Evolutionary conservation across 371 early-diverging fungal species (phyloP).

Genomic region (Saksenaea oblongispora): DNA sequence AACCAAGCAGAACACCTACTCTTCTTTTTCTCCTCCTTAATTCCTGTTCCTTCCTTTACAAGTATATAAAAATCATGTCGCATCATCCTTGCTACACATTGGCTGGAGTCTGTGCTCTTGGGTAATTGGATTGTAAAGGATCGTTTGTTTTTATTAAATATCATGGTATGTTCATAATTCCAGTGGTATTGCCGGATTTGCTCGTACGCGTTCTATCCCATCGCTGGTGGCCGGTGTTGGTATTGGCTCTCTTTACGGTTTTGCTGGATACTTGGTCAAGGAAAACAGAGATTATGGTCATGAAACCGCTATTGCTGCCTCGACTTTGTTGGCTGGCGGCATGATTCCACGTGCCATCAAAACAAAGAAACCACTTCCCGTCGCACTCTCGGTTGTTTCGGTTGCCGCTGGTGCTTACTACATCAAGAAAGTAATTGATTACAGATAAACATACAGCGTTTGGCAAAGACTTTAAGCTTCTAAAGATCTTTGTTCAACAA

Average conservation of each 20-base stretch:
- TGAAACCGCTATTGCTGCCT: conserved; percentile 64
- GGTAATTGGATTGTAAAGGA: conserved; percentile 17
- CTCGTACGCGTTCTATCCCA: conserved; percentile 55
- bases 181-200: conserved; percentile 68
- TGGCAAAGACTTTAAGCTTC: too few relatives aligned
- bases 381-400: conserved; percentile 38
- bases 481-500: too few relatives aligned
- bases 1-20: neutral
- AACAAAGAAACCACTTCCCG: conserved; percentile 48
- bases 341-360: conserved; percentile 64
- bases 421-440: conserved; percentile 51
- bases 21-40: neutral
- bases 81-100: conserved; percentile 55
- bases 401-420: conserved; percentile 49
- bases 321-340: conserved; percentile 54
- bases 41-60: neutral
- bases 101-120: conserved; percentile 46
- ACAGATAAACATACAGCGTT: conserved; percentile 7
- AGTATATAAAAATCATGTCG: conserved; percentile 25
- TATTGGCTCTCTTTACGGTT: conserved; percentile 60
- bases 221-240: conserved; percentile 68
- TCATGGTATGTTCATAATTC: neutral
- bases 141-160: neutral
- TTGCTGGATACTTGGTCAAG: conserved; percentile 62
- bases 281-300: conserved; percentile 68